Percentiles rank a stretch among this genome's conserved stretches.
These are phyloP conservation scores for Aspergillus melleus DNA, from an alignment of 2,329 filamentous ascomycete genomes.

Conservation along the genomic window DNA sequence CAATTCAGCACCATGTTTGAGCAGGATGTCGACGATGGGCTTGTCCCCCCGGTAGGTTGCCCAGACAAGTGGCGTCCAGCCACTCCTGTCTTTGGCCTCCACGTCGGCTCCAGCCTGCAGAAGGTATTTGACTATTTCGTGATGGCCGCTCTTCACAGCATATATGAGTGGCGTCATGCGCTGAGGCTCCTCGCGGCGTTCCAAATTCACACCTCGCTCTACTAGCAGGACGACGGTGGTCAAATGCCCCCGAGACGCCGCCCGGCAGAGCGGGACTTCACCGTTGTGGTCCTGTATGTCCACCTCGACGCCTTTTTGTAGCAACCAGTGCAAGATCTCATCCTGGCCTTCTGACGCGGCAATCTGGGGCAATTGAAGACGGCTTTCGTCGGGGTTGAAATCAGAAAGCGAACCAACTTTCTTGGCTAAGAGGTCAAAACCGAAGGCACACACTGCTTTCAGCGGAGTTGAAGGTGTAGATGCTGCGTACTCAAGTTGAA, in stretches of 20 bases:
- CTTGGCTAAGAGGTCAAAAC: not conserved
- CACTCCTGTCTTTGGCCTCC: not conserved
- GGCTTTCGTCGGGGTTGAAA: too few species aligned
- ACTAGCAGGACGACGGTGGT: not conserved
- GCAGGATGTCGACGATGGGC: not conserved
- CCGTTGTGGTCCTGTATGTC: not conserved
- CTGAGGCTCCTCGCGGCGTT: not conserved
- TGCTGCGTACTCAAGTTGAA: not conserved
- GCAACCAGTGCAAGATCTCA: not conserved
- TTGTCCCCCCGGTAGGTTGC: not conserved
- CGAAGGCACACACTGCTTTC: not conserved
- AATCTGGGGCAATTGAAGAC: not conserved
- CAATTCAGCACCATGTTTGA: not conserved
- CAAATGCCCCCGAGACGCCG: not conserved
- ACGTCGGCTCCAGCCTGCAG: not conserved
- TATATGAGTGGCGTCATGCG: constrained; percentile 1
- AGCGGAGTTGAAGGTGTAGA: not conserved
- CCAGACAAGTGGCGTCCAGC: not conserved
- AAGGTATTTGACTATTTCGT: not conserved
- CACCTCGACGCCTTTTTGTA: not conserved
- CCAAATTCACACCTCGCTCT: not conserved
- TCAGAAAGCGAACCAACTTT: not conserved
- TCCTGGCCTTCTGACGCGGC: not conserved
- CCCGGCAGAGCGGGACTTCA: not conserved
- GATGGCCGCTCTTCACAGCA: not conserved